These are phyloP conservation scores for Didymella arachidicola DNA, from an alignment of 2,329 filamentous ascomycete species.

Conservation along the genomic window DNA sequence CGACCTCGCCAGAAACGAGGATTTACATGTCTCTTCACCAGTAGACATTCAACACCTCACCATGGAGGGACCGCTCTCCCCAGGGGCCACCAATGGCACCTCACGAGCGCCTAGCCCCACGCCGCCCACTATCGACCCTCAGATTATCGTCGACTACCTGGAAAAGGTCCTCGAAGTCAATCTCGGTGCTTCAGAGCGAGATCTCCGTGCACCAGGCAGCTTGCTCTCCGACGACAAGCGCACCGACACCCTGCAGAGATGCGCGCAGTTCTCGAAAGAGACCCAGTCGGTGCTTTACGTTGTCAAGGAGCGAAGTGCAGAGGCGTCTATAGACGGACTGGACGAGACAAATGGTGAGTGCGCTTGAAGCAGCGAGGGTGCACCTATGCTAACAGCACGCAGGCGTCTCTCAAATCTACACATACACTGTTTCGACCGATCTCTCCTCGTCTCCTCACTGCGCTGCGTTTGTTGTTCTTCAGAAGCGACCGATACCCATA, in stretches of 20 bases:
- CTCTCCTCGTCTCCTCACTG: conserved; percentile 82
- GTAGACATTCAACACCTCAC: conserved; percentile 38
- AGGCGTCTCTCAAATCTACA: conserved; percentile 61
- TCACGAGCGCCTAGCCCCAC: conserved; percentile 48
- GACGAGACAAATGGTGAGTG: conserved; percentile 45
- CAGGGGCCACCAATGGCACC: conserved; percentile 51
- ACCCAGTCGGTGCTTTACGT: conserved; percentile 88
- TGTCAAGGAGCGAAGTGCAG: conserved; percentile 75
- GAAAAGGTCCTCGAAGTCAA: conserved; percentile 58
- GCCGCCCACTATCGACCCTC: conserved; percentile 55
- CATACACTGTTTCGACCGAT: conserved; percentile 82
- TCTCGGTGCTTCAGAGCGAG: conserved; percentile 66
- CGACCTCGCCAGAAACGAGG: conserved; percentile 29
- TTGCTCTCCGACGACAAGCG: conserved; percentile 77
- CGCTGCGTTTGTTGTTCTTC: conserved; percentile 82
- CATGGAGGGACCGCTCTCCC: conserved; percentile 54
- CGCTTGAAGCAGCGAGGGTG: conserved; percentile 14
- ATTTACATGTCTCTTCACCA: conserved; percentile 45
- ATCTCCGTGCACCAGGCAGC: conserved; percentile 82
- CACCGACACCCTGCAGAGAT: conserved; percentile 83
- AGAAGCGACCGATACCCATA: conserved; percentile 89
- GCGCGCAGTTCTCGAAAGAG: conserved; percentile 88
- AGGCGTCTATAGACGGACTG: conserved; percentile 47
- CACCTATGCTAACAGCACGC: conserved; percentile 50
- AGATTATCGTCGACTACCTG: conserved; percentile 59